Conservation (phyloP, 768 basidiomycete genomes). For the Suillus brevipes region DNA sequence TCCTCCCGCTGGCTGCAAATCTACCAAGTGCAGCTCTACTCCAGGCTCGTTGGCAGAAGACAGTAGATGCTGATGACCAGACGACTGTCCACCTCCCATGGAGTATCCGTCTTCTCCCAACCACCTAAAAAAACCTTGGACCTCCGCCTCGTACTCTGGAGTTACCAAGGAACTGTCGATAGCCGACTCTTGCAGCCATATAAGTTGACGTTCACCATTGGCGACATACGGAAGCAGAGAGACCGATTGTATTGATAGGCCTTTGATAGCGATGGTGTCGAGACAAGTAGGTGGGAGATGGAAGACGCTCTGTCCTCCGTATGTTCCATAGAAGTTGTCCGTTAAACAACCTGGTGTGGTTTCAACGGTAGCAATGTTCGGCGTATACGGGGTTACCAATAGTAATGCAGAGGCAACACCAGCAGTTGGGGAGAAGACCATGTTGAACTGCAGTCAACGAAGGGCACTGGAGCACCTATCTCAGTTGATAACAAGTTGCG, state of each 20-base stretch:
- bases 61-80: slow-evolving; percentile 22
- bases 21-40: slow-evolving; percentile 15
- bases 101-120: slow-evolving; percentile 19
- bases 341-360: slow-evolving; percentile 44
- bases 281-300: slow-evolving; percentile 44
- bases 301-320: slow-evolving; percentile 54
- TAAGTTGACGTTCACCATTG: slow-evolving; percentile 41
- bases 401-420: slow-evolving; percentile 9
- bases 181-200: slow-evolving; percentile 61
- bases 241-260: slow-evolving; percentile 25
- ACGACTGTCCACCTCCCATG: slow-evolving; percentile 7
- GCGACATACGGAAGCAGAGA: slow-evolving; percentile 26
- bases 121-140: slow-evolving; percentile 38
- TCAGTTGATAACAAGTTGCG: neutral
- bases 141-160: slow-evolving; percentile 32
- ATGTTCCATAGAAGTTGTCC: slow-evolving; percentile 55
- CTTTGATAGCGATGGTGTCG: slow-evolving; percentile 11
- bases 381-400: slow-evolving; percentile 22
- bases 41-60: slow-evolving; percentile 12
- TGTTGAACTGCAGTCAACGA: neutral
- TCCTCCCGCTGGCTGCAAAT: slow-evolving; percentile 44
- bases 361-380: slow-evolving; percentile 14
- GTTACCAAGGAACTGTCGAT: slow-evolving; percentile 47
- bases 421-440: slow-evolving; percentile 1
- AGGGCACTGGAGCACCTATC: neutral